Evolutionary conservation across 2,329 filamentous ascomycete species (phyloP), one percentile per base, ranked within the genome.

Genomic region (Aspergillus fumigatiaffinis): DNA sequence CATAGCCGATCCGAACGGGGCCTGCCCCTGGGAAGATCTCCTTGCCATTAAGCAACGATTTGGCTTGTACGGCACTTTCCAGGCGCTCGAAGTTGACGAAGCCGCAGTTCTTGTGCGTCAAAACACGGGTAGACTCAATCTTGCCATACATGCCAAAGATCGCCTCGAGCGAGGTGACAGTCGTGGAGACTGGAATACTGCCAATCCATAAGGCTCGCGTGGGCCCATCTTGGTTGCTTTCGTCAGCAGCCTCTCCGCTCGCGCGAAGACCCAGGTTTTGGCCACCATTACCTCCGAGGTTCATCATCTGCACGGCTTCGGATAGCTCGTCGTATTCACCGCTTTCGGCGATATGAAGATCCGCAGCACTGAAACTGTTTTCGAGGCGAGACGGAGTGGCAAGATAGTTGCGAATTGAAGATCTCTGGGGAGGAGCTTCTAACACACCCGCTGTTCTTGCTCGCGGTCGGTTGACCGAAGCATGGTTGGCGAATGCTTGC

Each of bases 21-120:
- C 94, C 94, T 57, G 92, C 92, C 55, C 94, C 94, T 8, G 94
- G 94, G 79, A 99, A 99, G 59, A 99, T 97, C 74, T 99, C 94
- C 76, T 96, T 97, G 68, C 92, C 92, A 68, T 97, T 97, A 76
- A 96, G 87, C 70, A 87, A 84, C 14, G 87, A 87, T 73, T 93
- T 95, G 17, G 94, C 94, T 59, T 91, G 87, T 42, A 97, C 87
- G 55, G 94, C 94, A 71, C 91, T 96, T 63, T 97, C 92, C 29
- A 94, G 78, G 58, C 86, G 88, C 75, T 97, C 92, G 69, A 96
- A 99, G 75, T 99, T 99, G 71, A 99, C 93, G 67, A 99, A 99
- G 3, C 93, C 94, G 72, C 94, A 99, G 76, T 96, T 97, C 82
- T 99, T 99, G 80, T 99, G 92, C 0, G 94, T 97, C 60, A 99